These are phyloP conservation scores for Calonectria leucothoes DNA, from an alignment of 2,329 filamentous ascomycete genomes.

Conservation along the genomic window DNA sequence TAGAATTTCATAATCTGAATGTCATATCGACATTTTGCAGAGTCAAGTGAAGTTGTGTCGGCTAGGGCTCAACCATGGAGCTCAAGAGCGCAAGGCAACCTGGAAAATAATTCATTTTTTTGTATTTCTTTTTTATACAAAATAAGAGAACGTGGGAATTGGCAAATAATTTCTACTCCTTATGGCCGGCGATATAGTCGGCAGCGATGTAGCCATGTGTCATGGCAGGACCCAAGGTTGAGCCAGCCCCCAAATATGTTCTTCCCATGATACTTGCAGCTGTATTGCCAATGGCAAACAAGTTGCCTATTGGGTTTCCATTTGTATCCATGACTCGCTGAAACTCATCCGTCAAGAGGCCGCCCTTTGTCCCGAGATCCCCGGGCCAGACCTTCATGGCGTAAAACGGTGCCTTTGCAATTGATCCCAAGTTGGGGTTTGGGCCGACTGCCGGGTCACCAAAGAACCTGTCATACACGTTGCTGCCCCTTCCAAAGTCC, in stretches of 20 bases:
- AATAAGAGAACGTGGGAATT: too few species aligned
- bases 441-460: neutral
- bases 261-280: constrained; percentile 18
- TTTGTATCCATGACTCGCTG: neutral
- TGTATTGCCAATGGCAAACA: constrained; percentile 11
- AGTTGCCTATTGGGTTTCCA: neutral
- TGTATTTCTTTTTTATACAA: neutral
- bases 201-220: constrained; percentile 9
- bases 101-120: neutral
- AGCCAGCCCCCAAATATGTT: constrained; percentile 14
- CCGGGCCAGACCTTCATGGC: neutral
- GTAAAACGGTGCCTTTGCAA: neutral
- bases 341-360: neutral
- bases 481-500: neutral
- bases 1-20: neutral
- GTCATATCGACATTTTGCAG: neutral
- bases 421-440: neutral
- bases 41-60: neutral
- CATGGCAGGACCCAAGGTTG: constrained; percentile 16
- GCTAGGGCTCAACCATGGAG: too few species aligned
- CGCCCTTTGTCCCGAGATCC: neutral
- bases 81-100: neutral
- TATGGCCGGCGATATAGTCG: neutral
- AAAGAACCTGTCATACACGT: neutral
- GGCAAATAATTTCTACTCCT: neutral